phyloP scores from a whole-genome alignment of 352 stramenopile species.

The Thraustochytrium striatum region DNA sequence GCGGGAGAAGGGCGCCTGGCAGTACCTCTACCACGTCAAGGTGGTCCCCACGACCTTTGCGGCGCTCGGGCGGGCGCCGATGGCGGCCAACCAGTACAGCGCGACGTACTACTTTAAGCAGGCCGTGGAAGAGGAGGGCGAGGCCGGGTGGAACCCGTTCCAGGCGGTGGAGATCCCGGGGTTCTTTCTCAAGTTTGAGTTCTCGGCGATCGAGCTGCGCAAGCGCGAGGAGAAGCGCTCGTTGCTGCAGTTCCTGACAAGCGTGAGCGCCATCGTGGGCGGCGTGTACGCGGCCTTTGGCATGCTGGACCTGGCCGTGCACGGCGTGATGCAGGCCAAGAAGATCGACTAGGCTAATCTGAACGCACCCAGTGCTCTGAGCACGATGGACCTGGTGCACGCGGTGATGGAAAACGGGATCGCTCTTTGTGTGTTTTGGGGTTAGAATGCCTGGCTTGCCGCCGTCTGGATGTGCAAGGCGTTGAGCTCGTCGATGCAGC shows the following conservation, averaged over 20 bases:
- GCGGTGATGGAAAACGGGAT: too few relatives aligned
- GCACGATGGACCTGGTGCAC: too few relatives aligned
- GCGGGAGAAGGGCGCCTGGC: conserved; percentile 61
- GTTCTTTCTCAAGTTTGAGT: conserved; percentile 94
- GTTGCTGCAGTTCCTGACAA: conserved; percentile 81
- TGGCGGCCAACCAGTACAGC: conserved; percentile 95
- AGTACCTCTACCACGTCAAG: conserved; percentile 66
- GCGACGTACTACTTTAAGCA: conserved; percentile 73
- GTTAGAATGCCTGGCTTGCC: conserved; percentile 16
- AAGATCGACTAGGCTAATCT: conserved; percentile 38
- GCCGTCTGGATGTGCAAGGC: conserved; percentile 46
- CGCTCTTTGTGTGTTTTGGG: background rate
- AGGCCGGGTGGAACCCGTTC: too few relatives aligned
- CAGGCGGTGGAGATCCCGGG: conserved; percentile 62
- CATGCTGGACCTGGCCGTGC: conserved; percentile 53
- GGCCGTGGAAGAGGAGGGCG: conserved; percentile 80
- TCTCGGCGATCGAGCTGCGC: conserved; percentile 89
- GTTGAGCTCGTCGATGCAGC: conserved; percentile 69
- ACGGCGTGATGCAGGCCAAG: conserved; percentile 31
- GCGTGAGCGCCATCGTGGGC: conserved; percentile 82
- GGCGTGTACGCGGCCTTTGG: conserved; percentile 76
- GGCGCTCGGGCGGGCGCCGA: conserved; percentile 72
- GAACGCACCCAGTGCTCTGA: too few relatives aligned
- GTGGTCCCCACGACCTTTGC: conserved; percentile 92
- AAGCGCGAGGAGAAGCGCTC: conserved; percentile 81